phyloP scores from a whole-genome alignment of 2,329 filamentous ascomycete species.

The Botrytis aclada region DNA sequence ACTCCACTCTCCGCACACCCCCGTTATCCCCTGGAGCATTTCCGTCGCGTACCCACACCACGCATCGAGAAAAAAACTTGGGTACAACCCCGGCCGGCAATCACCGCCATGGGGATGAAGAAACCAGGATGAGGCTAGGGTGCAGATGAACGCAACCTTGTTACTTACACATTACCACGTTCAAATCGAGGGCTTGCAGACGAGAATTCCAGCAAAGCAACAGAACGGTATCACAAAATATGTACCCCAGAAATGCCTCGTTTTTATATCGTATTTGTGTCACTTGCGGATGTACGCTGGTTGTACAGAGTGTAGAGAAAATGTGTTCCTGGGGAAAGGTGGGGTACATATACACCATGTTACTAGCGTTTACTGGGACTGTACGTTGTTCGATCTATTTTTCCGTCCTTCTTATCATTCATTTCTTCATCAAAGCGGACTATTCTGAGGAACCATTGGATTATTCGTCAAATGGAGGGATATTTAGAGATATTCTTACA shows the following conservation, averaged over 20 bases:
- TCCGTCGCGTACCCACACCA: background rate
- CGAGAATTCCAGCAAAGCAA: background rate
- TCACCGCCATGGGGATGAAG: background rate
- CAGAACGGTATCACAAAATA: background rate
- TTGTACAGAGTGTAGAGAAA: background rate
- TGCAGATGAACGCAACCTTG: background rate
- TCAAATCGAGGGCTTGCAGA: background rate
- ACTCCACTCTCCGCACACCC: background rate
- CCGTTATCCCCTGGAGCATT: background rate
- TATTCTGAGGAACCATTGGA: background rate
- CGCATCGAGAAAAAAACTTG: background rate
- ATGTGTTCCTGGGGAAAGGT: background rate
- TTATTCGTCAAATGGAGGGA: too few species aligned
- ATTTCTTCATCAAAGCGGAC: background rate
- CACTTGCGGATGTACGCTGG: background rate
- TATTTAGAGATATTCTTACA: too few species aligned
- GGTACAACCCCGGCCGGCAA: background rate
- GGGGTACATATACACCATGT: background rate
- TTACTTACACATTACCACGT: background rate
- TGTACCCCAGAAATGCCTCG: conserved; percentile 6
- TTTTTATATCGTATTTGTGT: background rate
- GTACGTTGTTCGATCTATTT: background rate
- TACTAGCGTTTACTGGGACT: background rate
- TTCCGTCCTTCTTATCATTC: too few species aligned
- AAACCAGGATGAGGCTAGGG: background rate